phyloP scores from a whole-genome alignment of 192 early-diverging fungal species.

The Podila epicladia region DNA sequence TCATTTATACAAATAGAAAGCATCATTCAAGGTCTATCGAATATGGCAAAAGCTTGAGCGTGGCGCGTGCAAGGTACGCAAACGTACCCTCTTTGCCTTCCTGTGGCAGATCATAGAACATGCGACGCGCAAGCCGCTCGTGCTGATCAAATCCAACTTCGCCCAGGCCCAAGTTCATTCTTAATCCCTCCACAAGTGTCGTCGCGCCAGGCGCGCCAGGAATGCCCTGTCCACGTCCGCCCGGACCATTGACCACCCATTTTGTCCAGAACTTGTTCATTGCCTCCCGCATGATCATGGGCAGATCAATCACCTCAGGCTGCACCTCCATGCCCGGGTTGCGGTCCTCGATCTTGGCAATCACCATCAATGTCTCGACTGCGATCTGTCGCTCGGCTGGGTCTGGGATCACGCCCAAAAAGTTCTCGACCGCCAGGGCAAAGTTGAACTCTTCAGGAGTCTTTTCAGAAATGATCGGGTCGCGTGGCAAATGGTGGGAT shows the following conservation, averaged over 20 bases:
- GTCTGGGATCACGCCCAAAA: slow-evolving; percentile 76
- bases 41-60: slow-evolving; percentile 52
- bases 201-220: neutral
- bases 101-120: slow-evolving; percentile 85
- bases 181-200: neutral
- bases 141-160: slow-evolving; percentile 70
- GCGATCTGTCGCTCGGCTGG: slow-evolving; percentile 86
- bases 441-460: slow-evolving; percentile 90
- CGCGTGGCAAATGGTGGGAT: slow-evolving; percentile 66
- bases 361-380: slow-evolving; percentile 75
- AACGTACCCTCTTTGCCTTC: slow-evolving; percentile 72
- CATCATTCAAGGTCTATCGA: slow-evolving; percentile 46
- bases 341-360: slow-evolving; percentile 71
- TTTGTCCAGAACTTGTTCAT: slow-evolving; percentile 73
- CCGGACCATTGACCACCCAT: slow-evolving; percentile 65
- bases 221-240: slow-evolving; percentile 32
- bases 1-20: neutral
- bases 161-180: slow-evolving; percentile 1
- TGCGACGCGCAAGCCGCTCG: slow-evolving; percentile 67
- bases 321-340: slow-evolving; percentile 67
- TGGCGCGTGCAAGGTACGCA: slow-evolving; percentile 64
- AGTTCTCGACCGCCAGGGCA: slow-evolving; percentile 78
- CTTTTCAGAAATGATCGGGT: slow-evolving; percentile 84
- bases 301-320: slow-evolving; percentile 64
- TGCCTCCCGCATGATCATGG: slow-evolving; percentile 72